A percentile compares a stretch with the other conserved stretches of the same genome.
Evolutionary conservation across 352 stramenopile genomes (phyloP).

Genomic region (Blastocystis hominis): DNA sequence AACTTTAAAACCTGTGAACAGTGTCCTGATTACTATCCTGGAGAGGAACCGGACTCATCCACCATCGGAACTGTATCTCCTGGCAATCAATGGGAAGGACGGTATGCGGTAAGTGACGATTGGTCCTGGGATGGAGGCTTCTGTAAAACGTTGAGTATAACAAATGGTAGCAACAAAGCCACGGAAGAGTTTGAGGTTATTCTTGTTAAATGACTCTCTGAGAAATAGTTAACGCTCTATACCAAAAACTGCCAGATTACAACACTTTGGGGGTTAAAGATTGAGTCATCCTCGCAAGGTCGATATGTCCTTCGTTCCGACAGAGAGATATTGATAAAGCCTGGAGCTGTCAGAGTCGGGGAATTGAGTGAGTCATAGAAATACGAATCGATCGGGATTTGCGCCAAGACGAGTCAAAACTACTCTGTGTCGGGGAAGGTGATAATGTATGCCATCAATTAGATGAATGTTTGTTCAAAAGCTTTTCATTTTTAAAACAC

Average conservation of each 20-base stretch:
- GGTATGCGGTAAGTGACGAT: not conserved
- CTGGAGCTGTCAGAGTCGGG: not conserved
- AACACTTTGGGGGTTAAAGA: constrained; percentile 26
- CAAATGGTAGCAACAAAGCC: not conserved
- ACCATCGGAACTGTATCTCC: not conserved
- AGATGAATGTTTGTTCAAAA: not conserved
- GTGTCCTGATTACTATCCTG: constrained; percentile 53
- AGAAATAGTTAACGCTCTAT: not conserved
- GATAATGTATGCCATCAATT: not conserved
- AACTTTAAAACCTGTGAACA: constrained; percentile 40
- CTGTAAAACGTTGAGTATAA: not conserved
- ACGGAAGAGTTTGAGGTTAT: not conserved
- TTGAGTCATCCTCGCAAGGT: not conserved
- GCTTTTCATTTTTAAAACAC: not conserved
- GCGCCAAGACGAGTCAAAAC: not conserved
- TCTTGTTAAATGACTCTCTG: not conserved
- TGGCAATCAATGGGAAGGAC: constrained; percentile 28
- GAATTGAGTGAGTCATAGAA: not conserved
- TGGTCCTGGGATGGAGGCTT: constrained; percentile 32
- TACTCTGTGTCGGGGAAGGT: not conserved
- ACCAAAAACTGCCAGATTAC: constrained; percentile 52
- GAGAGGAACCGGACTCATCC: not conserved
- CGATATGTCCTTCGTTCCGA: not conserved
- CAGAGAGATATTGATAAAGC: constrained; percentile 5
- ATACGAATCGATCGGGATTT: not conserved